phyloP scores from a whole-genome alignment of 108 stramenopile genomes.

The Fistulifera solaris region DNA sequence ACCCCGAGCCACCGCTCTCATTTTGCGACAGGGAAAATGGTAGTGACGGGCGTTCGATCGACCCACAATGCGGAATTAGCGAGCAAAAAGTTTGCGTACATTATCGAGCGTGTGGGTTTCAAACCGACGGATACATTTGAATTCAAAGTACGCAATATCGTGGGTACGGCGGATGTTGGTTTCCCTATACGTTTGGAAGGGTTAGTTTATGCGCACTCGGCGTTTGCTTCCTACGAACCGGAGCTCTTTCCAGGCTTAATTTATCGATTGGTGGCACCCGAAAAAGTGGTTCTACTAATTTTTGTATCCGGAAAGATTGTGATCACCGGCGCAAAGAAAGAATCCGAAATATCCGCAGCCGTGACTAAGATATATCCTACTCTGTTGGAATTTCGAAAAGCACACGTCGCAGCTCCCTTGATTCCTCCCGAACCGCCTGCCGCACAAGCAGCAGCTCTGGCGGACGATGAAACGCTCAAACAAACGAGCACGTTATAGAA shows the following conservation, averaged over 20 bases:
- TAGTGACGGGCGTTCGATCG: slow-evolving; percentile 88
- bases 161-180: slow-evolving; percentile 88
- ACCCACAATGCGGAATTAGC: slow-evolving; percentile 80
- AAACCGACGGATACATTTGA: slow-evolving; percentile 51
- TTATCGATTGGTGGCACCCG: slow-evolving; percentile 84
- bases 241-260: slow-evolving; percentile 99
- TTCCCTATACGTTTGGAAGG: slow-evolving; percentile 98
- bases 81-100: slow-evolving; percentile 82
- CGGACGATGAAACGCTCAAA: background rate
- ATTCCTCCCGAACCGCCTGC: slow-evolving; percentile 15
- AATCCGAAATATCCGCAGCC: slow-evolving; percentile 56
- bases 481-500: background rate
- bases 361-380: slow-evolving; percentile 70
- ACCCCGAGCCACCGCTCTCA: slow-evolving; percentile 92
- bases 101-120: slow-evolving; percentile 71
- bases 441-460: background rate
- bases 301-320: slow-evolving; percentile 96
- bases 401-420: slow-evolving; percentile 22
- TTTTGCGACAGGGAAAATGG: slow-evolving; percentile 94
- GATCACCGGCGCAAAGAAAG: slow-evolving; percentile 83
- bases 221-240: slow-evolving; percentile 90
- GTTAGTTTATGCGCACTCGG: slow-evolving; percentile 86
- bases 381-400: slow-evolving; percentile 71
- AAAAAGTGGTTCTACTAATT: slow-evolving; percentile 85
- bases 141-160: slow-evolving; percentile 95